These are phyloP conservation scores for Exutisphaerella laricina DNA, from an alignment of 2,329 filamentous ascomycete species.

Conservation along the genomic window DNA sequence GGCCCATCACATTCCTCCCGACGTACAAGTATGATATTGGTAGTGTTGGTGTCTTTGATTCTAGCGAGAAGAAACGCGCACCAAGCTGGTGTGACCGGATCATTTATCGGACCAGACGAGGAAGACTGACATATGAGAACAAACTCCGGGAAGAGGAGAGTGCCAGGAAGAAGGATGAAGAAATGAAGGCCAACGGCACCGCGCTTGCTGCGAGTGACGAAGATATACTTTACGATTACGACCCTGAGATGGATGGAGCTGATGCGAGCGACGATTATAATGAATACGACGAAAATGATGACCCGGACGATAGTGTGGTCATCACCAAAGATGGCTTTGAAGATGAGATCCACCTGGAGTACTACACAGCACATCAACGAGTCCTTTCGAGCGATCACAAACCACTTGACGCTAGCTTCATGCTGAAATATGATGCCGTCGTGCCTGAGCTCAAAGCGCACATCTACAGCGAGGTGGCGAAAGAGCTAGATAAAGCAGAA, in stretches of 20 bases:
- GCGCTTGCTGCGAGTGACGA: slow-evolving; percentile 71
- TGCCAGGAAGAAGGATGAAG: slow-evolving; percentile 67
- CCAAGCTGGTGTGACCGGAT: slow-evolving; percentile 98
- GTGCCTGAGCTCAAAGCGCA: slow-evolving; percentile 77
- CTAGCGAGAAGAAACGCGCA: slow-evolving; percentile 85
- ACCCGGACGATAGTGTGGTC: slow-evolving; percentile 47
- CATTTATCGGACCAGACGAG: slow-evolving; percentile 69
- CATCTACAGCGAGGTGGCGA: slow-evolving; percentile 78
- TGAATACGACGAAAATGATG: slow-evolving; percentile 48
- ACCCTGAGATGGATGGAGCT: slow-evolving; percentile 70
- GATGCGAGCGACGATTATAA: slow-evolving; percentile 47
- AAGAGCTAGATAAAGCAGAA: slow-evolving; percentile 82
- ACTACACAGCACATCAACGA: slow-evolving; percentile 83
- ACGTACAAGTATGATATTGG: slow-evolving; percentile 98
- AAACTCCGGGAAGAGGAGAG: slow-evolving; percentile 60
- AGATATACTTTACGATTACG: slow-evolving; percentile 81
- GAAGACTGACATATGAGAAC: slow-evolving; percentile 61
- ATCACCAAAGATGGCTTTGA: slow-evolving; percentile 55
- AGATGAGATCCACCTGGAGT: slow-evolving; percentile 51
- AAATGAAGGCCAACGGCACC: slow-evolving; percentile 76
- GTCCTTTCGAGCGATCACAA: slow-evolving; percentile 95
- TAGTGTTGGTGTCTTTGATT: slow-evolving; percentile 87
- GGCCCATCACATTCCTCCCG: slow-evolving; percentile 78
- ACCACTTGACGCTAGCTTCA: slow-evolving; percentile 77
- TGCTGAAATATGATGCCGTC: slow-evolving; percentile 77